phyloP scores from a whole-genome alignment of 768 basidiomycete species.

The Kwoniella newhampshirensis region DNA sequence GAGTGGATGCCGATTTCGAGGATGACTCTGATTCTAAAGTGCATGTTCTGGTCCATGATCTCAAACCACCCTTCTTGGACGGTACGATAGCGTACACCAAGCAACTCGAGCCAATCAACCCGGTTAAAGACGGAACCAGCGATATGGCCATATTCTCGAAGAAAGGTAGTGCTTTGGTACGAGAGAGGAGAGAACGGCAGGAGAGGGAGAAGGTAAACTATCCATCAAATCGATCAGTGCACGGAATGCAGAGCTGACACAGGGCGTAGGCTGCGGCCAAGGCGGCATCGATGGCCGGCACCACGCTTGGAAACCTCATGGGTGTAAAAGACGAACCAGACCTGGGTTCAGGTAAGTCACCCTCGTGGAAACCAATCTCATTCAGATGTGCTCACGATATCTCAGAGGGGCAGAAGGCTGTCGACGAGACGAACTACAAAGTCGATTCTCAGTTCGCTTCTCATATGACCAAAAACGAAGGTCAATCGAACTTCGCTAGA shows the following conservation, averaged over 20 bases:
- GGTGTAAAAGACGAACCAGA: constrained; percentile 94
- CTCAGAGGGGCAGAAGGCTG: constrained; percentile 56
- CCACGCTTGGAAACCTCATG: constrained; percentile 93
- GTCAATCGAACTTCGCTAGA: constrained; percentile 78
- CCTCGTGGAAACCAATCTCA: background rate
- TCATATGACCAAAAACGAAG: constrained; percentile 70
- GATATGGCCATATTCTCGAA: constrained; percentile 96
- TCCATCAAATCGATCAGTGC: background rate
- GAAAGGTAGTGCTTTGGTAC: constrained; percentile 91
- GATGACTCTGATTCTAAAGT: constrained; percentile 89
- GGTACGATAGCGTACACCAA: constrained; percentile 94
- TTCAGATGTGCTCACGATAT: background rate
- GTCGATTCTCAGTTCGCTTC: constrained; percentile 96
- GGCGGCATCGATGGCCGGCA: constrained; percentile 85
- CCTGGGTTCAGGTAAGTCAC: constrained; percentile 77
- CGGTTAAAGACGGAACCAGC: constrained; percentile 85
- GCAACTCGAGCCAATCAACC: constrained; percentile 95
- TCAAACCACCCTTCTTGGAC: constrained; percentile 97
- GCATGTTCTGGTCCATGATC: constrained; percentile 93
- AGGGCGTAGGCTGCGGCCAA: constrained; percentile 80
- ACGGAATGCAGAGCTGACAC: background rate
- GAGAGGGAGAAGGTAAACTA: constrained; percentile 64
- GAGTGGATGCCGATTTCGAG: constrained; percentile 89
- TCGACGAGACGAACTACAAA: constrained; percentile 63
- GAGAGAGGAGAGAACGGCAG: constrained; percentile 93